A percentile compares a stretch with the other conserved stretches of the same genome.
These are phyloP conservation scores for Trametes gibbosa DNA, from an alignment of 768 basidiomycete species.

Conservation along the genomic window DNA sequence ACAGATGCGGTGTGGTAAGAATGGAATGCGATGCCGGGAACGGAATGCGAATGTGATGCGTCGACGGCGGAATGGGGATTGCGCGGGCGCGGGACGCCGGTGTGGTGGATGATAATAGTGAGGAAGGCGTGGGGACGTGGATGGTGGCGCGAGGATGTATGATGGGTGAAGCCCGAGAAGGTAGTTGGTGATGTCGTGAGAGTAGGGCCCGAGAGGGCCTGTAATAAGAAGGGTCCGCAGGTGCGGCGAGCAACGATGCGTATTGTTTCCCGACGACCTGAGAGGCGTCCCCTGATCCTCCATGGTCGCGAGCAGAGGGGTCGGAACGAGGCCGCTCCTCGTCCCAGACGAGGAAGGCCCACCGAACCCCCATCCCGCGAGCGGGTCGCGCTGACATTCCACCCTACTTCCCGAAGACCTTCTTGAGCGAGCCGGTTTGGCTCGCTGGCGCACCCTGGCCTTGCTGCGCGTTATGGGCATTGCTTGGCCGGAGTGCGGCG, in stretches of 20 bases:
- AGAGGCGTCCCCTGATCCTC: neutral
- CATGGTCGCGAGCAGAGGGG: neutral
- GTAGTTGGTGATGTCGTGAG: neutral
- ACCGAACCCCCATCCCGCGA: neutral
- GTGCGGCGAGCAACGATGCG: neutral
- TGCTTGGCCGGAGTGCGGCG: conserved; percentile 25
- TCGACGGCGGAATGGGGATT: neutral
- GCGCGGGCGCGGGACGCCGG: neutral
- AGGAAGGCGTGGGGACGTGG: neutral
- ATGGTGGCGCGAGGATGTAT: too few relatives aligned
- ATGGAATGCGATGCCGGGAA: neutral
- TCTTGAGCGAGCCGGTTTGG: conserved; percentile 9
- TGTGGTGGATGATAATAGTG: neutral
- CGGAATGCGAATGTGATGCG: neutral
- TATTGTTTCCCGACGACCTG: neutral
- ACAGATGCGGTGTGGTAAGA: conserved; percentile 6
- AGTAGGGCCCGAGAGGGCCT: neutral
- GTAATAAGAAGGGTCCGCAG: neutral
- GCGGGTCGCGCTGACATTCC: too few relatives aligned
- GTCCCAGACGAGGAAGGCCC: neutral
- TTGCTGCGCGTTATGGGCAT: conserved; percentile 10
- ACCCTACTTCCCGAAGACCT: conserved; percentile 9
- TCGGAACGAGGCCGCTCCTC: neutral
- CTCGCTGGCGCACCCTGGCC: conserved; percentile 5
- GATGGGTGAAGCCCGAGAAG: too few relatives aligned